Base-by-base conservation (phyloP, 2,329 filamentous ascomycete genomes). In the Tolypocladium inflatum region DNA sequence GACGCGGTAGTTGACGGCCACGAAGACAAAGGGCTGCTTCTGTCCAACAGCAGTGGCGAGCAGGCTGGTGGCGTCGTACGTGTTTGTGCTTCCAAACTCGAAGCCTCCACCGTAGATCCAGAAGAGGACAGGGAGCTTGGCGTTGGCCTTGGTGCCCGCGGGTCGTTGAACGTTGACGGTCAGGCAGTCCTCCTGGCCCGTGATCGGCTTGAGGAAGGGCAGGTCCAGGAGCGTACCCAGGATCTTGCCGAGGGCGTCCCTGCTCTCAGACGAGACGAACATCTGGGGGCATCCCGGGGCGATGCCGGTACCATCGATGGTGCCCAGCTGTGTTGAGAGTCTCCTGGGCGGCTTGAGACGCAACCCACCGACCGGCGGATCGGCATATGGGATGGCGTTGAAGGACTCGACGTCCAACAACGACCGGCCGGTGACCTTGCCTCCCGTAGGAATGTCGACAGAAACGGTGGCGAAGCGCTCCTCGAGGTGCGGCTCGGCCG, bases 1-100 rank as follows among this genome's bases (percentile, higher is more conserved):
- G 0, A 89, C 76, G 2, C 89, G 85, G 72, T 95, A 92, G 73
- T 91, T 92, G 66, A 92, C 84, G 0, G 86, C 81, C 0, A 93
- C 89, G 57, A 86, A 89, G 53, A 95, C 73, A 61, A 93, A 84
- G 0, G 87, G 85, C 71, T 72, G 70, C 0, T 63, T 52, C 56
- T 73, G 70, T 3, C 66, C 59, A 42, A 82, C 67, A 3, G 76
- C 80, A 19, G 75, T 73, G 1, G 66, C 56, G 0, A 86, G 63
- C 13, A 84, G 71, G 48, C 71, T 71, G 4, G 74, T 69, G 4
- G 71, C 81, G 59, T 85, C 80, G 62, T 84, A 86, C 69, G 76
- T 79, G 58, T 67, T 70, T 58, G 70, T 78, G 59, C 70, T 79
- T 30, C 79, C 80, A 7, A 83, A 70, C 67, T 84, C 76, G 58